These are phyloP conservation scores for Endogone sp. DNA, from an alignment of 192 early-diverging fungal species.

Conservation along the genomic window DNA sequence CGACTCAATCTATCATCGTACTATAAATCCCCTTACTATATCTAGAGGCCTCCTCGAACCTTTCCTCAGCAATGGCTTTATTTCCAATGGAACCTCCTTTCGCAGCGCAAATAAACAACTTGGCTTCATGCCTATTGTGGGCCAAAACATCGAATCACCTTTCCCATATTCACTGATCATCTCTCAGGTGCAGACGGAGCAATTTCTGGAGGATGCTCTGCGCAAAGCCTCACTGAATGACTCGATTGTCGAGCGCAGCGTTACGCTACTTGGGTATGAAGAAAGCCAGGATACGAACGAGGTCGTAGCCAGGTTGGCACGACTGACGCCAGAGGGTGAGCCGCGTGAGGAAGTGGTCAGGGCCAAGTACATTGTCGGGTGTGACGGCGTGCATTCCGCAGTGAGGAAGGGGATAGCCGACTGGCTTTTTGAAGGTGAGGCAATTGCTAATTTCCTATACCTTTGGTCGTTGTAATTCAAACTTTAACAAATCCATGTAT, in stretches of 20 bases:
- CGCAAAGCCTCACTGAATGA: neutral
- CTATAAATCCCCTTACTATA: neutral
- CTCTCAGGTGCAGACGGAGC: neutral
- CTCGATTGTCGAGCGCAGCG: neutral
- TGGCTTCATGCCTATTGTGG: neutral
- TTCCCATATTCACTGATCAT: neutral
- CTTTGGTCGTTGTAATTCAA: no score
- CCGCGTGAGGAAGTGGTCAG: neutral
- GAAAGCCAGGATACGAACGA: neutral
- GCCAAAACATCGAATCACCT: neutral
- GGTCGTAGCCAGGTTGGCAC: neutral
- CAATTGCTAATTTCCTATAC: neutral
- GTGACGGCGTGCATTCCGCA: constrained; percentile 27
- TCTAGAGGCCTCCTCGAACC: neutral
- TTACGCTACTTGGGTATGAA: neutral
- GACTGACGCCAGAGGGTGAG: neutral
- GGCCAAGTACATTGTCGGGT: constrained; percentile 22
- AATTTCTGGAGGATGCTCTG: neutral
- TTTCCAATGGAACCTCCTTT: neutral
- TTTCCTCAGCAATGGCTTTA: neutral
- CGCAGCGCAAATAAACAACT: neutral
- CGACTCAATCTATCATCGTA: no score
- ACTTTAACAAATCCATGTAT: no score
- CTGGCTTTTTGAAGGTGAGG: constrained; percentile 24
- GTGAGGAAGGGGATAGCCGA: constrained; percentile 12